These are phyloP conservation scores for Lindgomyces ingoldianus DNA, from an alignment of 495 filamentous ascomycete genomes.

Conservation along the genomic window DNA sequence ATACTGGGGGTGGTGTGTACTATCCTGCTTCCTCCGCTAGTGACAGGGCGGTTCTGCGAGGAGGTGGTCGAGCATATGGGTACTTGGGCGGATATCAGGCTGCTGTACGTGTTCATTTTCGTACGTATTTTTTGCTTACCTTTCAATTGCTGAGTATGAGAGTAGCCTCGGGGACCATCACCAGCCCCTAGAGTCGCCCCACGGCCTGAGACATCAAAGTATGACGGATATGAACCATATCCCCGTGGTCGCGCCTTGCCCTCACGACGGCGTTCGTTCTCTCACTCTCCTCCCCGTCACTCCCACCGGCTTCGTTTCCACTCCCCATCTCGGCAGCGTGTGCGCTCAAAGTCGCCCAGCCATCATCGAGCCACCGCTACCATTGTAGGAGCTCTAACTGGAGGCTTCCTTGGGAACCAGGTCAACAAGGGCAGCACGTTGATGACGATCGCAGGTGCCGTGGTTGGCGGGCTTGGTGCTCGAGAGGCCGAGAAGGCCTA, in stretches of 20 bases:
- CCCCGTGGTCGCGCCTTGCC: not conserved
- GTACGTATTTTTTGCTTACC: not conserved
- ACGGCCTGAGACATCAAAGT: too few relatives aligned
- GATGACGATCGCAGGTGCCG: slow-evolving; percentile 26
- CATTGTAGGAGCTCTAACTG: slow-evolving; percentile 32
- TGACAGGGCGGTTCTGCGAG: slow-evolving; percentile 3
- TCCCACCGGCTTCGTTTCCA: not conserved
- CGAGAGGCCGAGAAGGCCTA: slow-evolving; percentile 25
- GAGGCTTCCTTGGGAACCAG: slow-evolving; percentile 24
- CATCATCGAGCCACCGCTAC: slow-evolving; percentile 16
- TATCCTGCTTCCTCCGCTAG: not conserved
- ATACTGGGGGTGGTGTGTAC: not conserved
- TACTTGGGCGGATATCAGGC: slow-evolving; percentile 4
- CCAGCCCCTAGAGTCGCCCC: not conserved
- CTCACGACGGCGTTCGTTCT: not conserved
- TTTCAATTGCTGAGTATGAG: too few relatives aligned
- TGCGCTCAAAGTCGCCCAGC: slow-evolving; percentile 21
- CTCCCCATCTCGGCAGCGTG: slow-evolving; percentile 1
- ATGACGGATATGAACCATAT: too few relatives aligned
- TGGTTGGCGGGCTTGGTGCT: slow-evolving; percentile 32
- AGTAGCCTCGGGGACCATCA: slow-evolving; percentile 2
- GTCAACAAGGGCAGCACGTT: slow-evolving; percentile 17
- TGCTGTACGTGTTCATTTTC: slow-evolving; percentile 5
- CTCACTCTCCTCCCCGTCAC: slow-evolving; percentile 4
- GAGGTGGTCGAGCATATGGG: not conserved